Conservation (phyloP, 192 early-diverging fungal species). For the Entomortierella chlamydospora region DNA sequence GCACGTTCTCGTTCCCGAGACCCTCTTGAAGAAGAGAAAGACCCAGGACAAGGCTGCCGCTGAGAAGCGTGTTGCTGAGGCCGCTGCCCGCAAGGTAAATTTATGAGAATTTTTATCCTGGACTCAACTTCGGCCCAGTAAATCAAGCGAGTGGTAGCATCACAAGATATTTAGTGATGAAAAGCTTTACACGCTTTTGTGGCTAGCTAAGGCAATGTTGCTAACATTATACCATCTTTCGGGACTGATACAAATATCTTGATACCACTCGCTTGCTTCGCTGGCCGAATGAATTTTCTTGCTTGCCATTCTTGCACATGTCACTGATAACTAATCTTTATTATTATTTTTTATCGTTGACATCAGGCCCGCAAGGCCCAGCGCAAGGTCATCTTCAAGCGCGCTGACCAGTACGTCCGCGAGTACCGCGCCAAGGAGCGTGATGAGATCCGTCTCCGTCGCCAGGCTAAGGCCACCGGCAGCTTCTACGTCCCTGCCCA, state of each 20-base stretch:
- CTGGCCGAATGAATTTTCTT: not conserved
- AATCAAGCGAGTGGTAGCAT: constrained; percentile 56
- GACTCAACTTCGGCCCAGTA: not conserved
- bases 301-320: not conserved
- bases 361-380: constrained; percentile 65
- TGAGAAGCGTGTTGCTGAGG: constrained; percentile 65
- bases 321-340: constrained; percentile 14
- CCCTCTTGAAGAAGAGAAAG: constrained; percentile 89
- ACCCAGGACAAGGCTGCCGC: constrained; percentile 77
- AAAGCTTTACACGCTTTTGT: constrained; percentile 33
- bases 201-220: constrained; percentile 61
- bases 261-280: constrained; percentile 11
- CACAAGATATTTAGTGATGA: constrained; percentile 40
- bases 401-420: constrained; percentile 98
- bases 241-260: constrained; percentile 71
- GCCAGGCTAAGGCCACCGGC: constrained; percentile 91
- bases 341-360: constrained; percentile 8
- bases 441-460: constrained; percentile 90
- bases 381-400: constrained; percentile 98
- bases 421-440: constrained; percentile 94
- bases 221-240: constrained; percentile 78
- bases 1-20: constrained; percentile 87
- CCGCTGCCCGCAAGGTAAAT: constrained; percentile 65
- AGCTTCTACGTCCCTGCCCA: constrained; percentile 96
- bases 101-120: not conserved